phyloP scores from a whole-genome alignment of 306 rosid species.

The Trichosanthes cucumerina region DNA sequence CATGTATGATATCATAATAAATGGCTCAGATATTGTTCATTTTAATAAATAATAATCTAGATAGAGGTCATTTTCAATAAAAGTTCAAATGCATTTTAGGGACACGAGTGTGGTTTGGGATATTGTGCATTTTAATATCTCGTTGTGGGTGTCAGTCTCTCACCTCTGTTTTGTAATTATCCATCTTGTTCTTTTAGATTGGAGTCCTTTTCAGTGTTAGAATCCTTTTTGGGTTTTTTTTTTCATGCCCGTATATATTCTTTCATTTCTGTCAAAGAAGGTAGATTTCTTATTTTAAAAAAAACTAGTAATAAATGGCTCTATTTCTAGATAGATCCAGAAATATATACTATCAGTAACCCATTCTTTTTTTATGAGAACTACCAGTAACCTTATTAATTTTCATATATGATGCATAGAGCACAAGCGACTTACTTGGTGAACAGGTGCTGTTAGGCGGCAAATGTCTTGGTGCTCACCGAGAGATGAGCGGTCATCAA shows the following conservation, averaged over 20 bases:
- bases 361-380: not conserved
- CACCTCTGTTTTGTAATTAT: not conserved
- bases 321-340: not conserved
- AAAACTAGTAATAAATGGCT: not conserved
- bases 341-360: not conserved
- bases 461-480: constrained; percentile 38
- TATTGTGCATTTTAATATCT: not conserved
- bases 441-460: constrained; percentile 5
- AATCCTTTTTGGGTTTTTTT: not conserved
- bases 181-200: not conserved
- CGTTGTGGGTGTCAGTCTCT: not conserved
- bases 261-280: not conserved
- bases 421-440: not conserved
- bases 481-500: constrained; percentile 37
- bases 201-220: not conserved
- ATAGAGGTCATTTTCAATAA: not conserved
- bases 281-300: not conserved
- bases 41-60: not conserved
- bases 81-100: not conserved
- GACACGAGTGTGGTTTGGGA: not conserved
- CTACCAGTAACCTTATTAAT: not conserved
- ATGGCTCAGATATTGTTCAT: not conserved
- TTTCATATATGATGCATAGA: not conserved
- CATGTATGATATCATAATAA: constrained; percentile 4
- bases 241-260: too few species aligned